Conservation (phyloP, 768 basidiomycete genomes). For the Termitomyces bulborhizus region DNA sequence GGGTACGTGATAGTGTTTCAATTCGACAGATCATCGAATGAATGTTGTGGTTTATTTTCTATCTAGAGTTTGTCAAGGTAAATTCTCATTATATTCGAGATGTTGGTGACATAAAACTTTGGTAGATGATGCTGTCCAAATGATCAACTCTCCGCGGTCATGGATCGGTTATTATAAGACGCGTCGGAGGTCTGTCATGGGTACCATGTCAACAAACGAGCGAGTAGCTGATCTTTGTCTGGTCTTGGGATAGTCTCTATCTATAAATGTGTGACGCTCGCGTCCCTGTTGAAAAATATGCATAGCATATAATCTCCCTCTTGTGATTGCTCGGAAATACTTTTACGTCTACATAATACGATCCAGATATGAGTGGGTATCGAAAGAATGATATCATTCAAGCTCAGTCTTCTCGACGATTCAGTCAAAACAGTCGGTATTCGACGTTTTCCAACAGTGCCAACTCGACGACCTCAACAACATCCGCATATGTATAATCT, state of each 20-base stretch:
- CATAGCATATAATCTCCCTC: neutral
- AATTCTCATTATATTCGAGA: neutral
- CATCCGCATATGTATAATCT: neutral
- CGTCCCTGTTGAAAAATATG: neutral
- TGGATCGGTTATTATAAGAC: neutral
- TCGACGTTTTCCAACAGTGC: neutral
- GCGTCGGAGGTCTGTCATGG: neutral
- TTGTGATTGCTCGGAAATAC: neutral
- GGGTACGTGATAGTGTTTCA: constrained; percentile 33
- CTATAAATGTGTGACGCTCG: constrained; percentile 13
- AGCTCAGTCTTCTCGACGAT: too few species aligned
- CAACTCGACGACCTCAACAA: neutral
- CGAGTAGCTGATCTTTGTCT: neutral
- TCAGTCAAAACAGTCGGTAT: too few species aligned
- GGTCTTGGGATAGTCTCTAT: constrained; percentile 11
- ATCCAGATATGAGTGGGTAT: neutral
- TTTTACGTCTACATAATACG: neutral
- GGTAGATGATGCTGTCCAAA: constrained; percentile 72
- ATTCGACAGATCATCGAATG: neutral
- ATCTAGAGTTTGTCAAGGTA: constrained; percentile 72
- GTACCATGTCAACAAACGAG: neutral
- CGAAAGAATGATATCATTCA: constrained; percentile 1
- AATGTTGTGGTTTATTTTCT: constrained; percentile 1
- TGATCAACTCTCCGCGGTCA: constrained; percentile 21
- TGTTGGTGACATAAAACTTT: constrained; percentile 1